Evolutionary conservation across 192 early-diverging fungal species (phyloP).

Genomic region (Polychytrium aggregatum): DNA sequence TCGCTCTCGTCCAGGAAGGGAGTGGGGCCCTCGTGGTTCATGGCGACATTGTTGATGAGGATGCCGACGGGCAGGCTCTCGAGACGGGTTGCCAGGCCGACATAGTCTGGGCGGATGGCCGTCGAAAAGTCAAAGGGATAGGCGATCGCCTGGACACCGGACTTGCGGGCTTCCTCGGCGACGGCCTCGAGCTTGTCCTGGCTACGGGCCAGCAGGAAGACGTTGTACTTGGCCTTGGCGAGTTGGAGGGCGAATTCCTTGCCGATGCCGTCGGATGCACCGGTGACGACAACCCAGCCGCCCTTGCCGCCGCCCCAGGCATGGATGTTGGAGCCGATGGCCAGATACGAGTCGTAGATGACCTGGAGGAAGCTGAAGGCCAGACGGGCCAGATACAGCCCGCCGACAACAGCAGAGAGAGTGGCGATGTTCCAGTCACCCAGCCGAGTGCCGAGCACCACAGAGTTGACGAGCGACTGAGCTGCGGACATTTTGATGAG

Average conservation of each 20-base stretch:
- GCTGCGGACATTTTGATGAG: no score
- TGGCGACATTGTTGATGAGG: slow-evolving; percentile 89
- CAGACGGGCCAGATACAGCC: slow-evolving; percentile 1
- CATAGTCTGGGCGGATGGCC: slow-evolving; percentile 53
- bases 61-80: slow-evolving; percentile 42
- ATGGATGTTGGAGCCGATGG: slow-evolving; percentile 22
- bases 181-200: slow-evolving; percentile 66
- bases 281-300: slow-evolving; percentile 80
- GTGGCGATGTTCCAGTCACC: slow-evolving; percentile 7
- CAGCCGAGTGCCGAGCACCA: slow-evolving; percentile 1
- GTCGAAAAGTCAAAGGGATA: slow-evolving; percentile 74
- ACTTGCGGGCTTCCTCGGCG: slow-evolving; percentile 46
- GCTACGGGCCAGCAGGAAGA: slow-evolving; percentile 75
- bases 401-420: slow-evolving; percentile 6
- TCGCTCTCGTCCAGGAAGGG: slow-evolving; percentile 67
- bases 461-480: neutral
- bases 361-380: slow-evolving; percentile 7
- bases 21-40: slow-evolving; percentile 83
- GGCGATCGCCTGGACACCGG: slow-evolving; percentile 39
- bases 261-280: slow-evolving; percentile 94
- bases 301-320: slow-evolving; percentile 46
- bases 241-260: slow-evolving; percentile 89
- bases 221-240: slow-evolving; percentile 69
- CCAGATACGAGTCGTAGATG: slow-evolving; percentile 8
- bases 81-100: slow-evolving; percentile 45